Percentiles rank a stretch among this genome's conserved stretches.
These are phyloP conservation scores for Cutaneotrichosporon sp. DNA, from an alignment of 1,284 basidiomycete genomes.

Conservation along the genomic window DNA sequence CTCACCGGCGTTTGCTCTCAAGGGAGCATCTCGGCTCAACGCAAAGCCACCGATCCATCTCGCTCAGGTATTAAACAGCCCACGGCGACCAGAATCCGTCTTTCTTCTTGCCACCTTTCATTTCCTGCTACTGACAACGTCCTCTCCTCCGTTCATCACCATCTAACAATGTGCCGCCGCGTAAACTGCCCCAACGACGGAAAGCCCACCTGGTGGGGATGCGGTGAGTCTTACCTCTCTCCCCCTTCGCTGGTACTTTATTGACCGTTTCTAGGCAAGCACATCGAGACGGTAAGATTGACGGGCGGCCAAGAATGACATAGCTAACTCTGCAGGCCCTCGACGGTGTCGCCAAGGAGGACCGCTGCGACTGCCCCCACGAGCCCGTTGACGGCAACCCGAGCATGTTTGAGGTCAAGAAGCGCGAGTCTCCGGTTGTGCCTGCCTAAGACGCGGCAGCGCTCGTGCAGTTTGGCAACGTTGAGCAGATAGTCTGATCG, in stretches of 20 bases:
- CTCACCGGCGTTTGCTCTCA: no score
- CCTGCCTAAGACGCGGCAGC: no score
- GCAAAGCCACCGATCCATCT: no score
- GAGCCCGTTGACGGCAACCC: slow-evolving; percentile 34
- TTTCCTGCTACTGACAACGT: not conserved
- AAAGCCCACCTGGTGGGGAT: slow-evolving; percentile 49
- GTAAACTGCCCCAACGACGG: slow-evolving; percentile 46
- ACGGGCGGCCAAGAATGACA: not conserved
- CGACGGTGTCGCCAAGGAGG: slow-evolving; percentile 29
- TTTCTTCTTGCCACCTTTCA: not conserved
- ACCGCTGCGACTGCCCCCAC: slow-evolving; percentile 42
- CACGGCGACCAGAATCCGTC: not conserved
- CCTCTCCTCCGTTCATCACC: not conserved
- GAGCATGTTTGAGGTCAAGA: slow-evolving; percentile 34
- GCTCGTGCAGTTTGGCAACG: no score
- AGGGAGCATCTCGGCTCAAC: no score
- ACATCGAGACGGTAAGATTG: slow-evolving; percentile 44
- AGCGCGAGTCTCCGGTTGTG: not conserved
- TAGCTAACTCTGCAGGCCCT: slow-evolving; percentile 25
- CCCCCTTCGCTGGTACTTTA: not conserved
- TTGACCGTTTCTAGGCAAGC: slow-evolving; percentile 28
- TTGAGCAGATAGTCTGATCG: no score
- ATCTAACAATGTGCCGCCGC: slow-evolving; percentile 40
- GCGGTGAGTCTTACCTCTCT: slow-evolving; percentile 31
- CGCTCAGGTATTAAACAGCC: no score